Conservation (phyloP, 306 rosid genomes). For the Prunus kanzakura region DNA sequence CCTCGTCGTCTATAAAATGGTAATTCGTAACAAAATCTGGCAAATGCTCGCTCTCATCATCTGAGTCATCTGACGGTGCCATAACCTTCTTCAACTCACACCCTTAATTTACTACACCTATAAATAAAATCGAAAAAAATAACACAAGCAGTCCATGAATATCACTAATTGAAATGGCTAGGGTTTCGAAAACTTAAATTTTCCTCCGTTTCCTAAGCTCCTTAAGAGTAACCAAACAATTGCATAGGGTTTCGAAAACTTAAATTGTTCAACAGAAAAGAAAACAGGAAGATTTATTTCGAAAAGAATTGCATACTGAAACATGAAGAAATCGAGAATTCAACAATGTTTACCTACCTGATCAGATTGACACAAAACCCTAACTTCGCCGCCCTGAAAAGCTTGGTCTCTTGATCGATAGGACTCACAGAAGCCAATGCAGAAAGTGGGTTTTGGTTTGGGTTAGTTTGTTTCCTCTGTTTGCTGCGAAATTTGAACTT, state of each 20-base stretch:
- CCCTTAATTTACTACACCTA: conserved; percentile 26
- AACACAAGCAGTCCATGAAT: background rate
- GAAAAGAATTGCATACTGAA: background rate
- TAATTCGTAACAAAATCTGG: conserved; percentile 55
- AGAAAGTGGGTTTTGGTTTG: too few species aligned
- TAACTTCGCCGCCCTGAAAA: background rate
- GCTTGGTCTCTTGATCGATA: too few species aligned
- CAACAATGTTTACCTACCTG: background rate
- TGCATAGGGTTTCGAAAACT: too few species aligned
- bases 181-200: too few species aligned
- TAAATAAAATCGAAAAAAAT: background rate
- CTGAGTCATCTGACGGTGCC: conserved; percentile 88
- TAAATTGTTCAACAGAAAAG: background rate
- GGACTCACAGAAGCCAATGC: too few species aligned
- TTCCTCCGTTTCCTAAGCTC: too few species aligned
- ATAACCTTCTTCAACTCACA: conserved; percentile 33
- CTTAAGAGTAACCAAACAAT: too few species aligned
- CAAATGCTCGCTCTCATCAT: conserved; percentile 62
- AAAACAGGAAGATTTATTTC: background rate
- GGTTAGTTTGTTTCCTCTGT: too few species aligned
- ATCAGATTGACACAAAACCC: background rate
- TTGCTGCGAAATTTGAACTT: too few species aligned
- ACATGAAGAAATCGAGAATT: background rate
- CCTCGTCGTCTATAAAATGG: conserved; percentile 52
- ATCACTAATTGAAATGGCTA: background rate